Base-by-base conservation (phyloP, 2,329 filamentous ascomycete genomes). In the Cladophialophora psammophila region DNA sequence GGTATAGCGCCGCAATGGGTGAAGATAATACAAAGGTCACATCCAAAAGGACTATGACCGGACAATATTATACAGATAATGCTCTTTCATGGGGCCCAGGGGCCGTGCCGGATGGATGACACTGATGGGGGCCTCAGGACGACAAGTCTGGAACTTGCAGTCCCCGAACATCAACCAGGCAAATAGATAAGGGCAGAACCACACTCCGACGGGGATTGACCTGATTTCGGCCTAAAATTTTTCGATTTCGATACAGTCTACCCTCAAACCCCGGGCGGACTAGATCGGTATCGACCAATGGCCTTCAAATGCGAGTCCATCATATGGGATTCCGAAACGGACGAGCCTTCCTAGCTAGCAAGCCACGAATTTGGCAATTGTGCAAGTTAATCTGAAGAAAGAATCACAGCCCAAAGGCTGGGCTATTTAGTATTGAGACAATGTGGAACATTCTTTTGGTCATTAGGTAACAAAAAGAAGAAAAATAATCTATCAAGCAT, bases 131-230 rank as follows among this genome's bases (percentile, higher is more conserved):
- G 13, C 15, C 4, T 10, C 50, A 53, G 13, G 20, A 26, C 50
- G 34, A 18, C 34, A 55, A 8, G 26, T 1, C 52, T n/a, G 50
- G 15, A 31, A 32, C 13, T 5, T 34, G 52, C 52, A 55, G 52
- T 55, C 52, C 8, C 52, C 52, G 52, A 55, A 55, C 3, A 26
- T 15, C 31, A 26, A 55, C 31, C 18, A 5, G 26, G 18, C 52
- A 5, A 35, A n/a, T 7, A 55, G 52, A 55, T 55, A 55, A 55
- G 52, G 31, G 31, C 50, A 55, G 31, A 12, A 9, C 31, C 32
- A n/a, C 20, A 18, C 52, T n/a, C 52, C 52, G 52, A 36, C 52
- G 52, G 52, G 10, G 52, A 55, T 55, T 55, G 52, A 15, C 18
- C 31, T 55, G 9, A 15, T n/a, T 18, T 35, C 18, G 1, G 13